Evolutionary conservation across 2,329 filamentous ascomycete genomes (phyloP), one percentile per base, ranked within the genome.

Genomic region (Passalora sequoiae): DNA sequence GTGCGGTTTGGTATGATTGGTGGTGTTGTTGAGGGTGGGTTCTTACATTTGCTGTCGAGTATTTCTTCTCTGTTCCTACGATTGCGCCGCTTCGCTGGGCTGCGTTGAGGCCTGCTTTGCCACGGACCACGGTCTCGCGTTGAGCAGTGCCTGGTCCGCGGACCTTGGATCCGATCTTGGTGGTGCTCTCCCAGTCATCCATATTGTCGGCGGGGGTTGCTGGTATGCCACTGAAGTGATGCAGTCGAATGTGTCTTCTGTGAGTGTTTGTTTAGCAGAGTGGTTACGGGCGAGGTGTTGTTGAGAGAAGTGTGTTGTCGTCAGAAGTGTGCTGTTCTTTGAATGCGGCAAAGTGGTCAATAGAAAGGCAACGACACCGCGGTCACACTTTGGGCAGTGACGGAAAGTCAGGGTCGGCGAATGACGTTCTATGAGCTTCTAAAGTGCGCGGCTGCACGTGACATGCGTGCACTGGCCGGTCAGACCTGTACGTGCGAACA

Each of bases 41-140:
- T 77, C 84, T 60, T 83, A 92, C 87, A 66, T 97, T 97, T 66
- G 83, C 81, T 45, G 79, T 78, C 37, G 77, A 72, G 64, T 69
- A 84, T 66, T 98, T 98, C 86, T 98, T 98, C 74, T 98, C 91
- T 1, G 91, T 94, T 49, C 75, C 76, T 53, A 94, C 67, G 57
- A 94, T 68, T 46, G 77, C 76, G 49, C 92, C 92, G 49, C 74
- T 77, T 52, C 92, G 83, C 70, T 86, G 81, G 20, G 92, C 92
- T 49, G 91, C 91, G 69, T 98, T 98, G 58, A 98, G 72, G 25
- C 88, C 80, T 46, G 73, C 74, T 68, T 86, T 88, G 64, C 91
- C 87, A 66, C 85, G 84, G 65, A 97, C 78, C 58, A 96, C 89
- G 3, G 84, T 94, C 77, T 96, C 89, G 58, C 87, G 86, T 56